A percentile compares a stretch with the other conserved stretches of the same genome.
Conservation (phyloP, 768 basidiomycete genomes). For the Lentinus brumalis region DNA sequence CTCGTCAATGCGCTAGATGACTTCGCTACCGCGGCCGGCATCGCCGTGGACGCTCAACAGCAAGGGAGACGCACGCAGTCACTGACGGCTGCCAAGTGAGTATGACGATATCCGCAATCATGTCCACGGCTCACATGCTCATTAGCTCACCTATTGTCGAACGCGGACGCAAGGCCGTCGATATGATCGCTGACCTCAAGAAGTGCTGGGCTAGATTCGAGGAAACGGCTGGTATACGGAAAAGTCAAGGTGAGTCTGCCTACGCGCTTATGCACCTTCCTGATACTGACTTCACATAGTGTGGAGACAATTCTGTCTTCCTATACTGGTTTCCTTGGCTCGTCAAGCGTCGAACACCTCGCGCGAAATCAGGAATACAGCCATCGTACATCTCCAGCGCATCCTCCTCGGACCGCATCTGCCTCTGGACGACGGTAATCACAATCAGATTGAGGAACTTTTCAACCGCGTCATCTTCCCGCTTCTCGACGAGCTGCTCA, state of each 20-base stretch:
- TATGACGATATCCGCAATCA: not conserved
- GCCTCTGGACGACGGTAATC: slow-evolving; percentile 56
- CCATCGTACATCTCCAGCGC: slow-evolving; percentile 54
- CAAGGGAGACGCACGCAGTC: slow-evolving; percentile 34
- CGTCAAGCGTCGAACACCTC: slow-evolving; percentile 83
- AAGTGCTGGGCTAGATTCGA: slow-evolving; percentile 63
- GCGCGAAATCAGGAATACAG: slow-evolving; percentile 75
- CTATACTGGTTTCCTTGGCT: slow-evolving; percentile 69
- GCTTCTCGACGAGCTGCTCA: slow-evolving; percentile 86
- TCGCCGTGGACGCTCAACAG: slow-evolving; percentile 60
- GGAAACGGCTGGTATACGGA: slow-evolving; percentile 41
- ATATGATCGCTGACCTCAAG: slow-evolving; percentile 75
- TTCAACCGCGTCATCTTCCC: slow-evolving; percentile 92
- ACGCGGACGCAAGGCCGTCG: slow-evolving; percentile 81
- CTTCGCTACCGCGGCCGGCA: slow-evolving; percentile 75
- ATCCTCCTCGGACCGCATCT: slow-evolving; percentile 79
- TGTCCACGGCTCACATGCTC: not conserved
- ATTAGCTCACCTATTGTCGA: slow-evolving; percentile 73
- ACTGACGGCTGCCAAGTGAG: slow-evolving; percentile 28
- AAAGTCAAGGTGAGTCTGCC: slow-evolving; percentile 41
- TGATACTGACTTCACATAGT: slow-evolving; percentile 35
- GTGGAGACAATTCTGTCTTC: slow-evolving; percentile 79
- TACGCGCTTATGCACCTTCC: not conserved
- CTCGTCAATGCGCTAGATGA: slow-evolving; percentile 83
- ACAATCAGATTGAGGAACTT: slow-evolving; percentile 71